Conservation (phyloP, 2,329 filamentous ascomycete species). For the Penicillium sp. region DNA sequence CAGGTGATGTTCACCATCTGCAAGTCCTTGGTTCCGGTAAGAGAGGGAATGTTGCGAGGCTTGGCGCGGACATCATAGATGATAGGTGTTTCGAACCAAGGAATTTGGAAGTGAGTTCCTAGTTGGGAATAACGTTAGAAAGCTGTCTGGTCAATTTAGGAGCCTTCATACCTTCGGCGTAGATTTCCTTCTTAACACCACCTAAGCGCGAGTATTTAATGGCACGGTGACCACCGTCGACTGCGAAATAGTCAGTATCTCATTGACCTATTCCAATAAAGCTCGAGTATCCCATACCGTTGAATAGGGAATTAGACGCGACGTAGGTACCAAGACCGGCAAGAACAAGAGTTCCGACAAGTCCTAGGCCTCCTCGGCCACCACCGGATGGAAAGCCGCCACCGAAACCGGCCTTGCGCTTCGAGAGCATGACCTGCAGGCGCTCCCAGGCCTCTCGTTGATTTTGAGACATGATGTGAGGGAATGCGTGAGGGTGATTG, state of each 20-base stretch:
- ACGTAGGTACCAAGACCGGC: slow-evolving; percentile 50
- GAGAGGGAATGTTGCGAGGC: slow-evolving; percentile 92
- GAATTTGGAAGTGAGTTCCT: slow-evolving; percentile 92
- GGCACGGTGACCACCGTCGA: slow-evolving; percentile 96
- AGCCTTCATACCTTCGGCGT: slow-evolving; percentile 72
- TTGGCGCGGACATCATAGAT: slow-evolving; percentile 98
- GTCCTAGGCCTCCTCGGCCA: slow-evolving; percentile 56
- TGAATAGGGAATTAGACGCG: slow-evolving; percentile 64
- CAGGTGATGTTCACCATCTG: slow-evolving; percentile 99
- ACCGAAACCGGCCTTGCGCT: slow-evolving; percentile 46
- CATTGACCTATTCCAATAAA: neutral
- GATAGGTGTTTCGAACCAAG: slow-evolving; percentile 96
- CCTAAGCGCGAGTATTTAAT: slow-evolving; percentile 96
- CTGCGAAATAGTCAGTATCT: slow-evolving; percentile 45
- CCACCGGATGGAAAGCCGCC: slow-evolving; percentile 56
- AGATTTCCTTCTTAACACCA: slow-evolving; percentile 96
- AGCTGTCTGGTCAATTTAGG: slow-evolving; percentile 1
- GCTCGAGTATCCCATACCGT: slow-evolving; percentile 51
- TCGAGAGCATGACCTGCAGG: slow-evolving; percentile 64
- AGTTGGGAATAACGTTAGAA: slow-evolving; percentile 5
- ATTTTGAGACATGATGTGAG: slow-evolving; percentile 51
- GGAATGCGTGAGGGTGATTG: slow-evolving; percentile 18
- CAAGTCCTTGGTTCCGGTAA: slow-evolving; percentile 97
- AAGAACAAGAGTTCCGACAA: slow-evolving; percentile 56
- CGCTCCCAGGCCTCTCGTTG: slow-evolving; percentile 68